Conservation (phyloP, 305 asterid genomes). For the Fraxinus velutina region DNA sequence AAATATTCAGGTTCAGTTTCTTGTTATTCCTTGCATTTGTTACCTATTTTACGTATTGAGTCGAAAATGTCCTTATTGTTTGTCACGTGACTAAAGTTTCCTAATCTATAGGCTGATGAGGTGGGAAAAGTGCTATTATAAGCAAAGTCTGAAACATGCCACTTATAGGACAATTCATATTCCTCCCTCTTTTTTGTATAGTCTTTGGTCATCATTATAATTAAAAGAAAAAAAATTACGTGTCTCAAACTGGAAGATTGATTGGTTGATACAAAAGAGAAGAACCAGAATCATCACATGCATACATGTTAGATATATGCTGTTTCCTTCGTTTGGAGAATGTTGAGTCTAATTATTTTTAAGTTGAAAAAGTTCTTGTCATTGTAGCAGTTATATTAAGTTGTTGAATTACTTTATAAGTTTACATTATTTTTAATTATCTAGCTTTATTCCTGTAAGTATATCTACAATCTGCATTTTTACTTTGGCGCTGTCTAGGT, state of each 20-base stretch:
- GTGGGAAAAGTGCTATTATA: not conserved
- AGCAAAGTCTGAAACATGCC: slow-evolving; percentile 15
- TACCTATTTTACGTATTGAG: slow-evolving; percentile 2
- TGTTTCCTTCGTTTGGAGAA: not conserved
- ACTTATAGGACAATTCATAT: not conserved
- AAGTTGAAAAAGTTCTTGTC: not conserved
- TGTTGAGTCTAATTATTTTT: slow-evolving; percentile 8
- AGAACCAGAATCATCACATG: not conserved
- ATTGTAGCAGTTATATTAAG: not conserved
- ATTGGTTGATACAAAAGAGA: not conserved
- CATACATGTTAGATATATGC: not conserved
- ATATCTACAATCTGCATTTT: not conserved
- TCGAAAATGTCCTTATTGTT: slow-evolving; percentile 4
- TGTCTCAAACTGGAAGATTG: not conserved
- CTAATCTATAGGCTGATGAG: slow-evolving; percentile 13
- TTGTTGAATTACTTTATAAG: not conserved
- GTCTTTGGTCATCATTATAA: not conserved
- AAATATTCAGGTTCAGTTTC: not conserved
- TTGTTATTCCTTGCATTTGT: slow-evolving; percentile 11
- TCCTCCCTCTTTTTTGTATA: not conserved
- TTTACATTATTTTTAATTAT: not conserved
- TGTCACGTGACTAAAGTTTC: slow-evolving; percentile 3
- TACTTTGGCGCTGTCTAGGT: not conserved
- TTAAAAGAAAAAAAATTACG: too few species aligned
- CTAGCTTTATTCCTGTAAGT: not conserved